phyloP scores from a whole-genome alignment of 1,284 basidiomycete genomes.

The Trametes polyzona region DNA sequence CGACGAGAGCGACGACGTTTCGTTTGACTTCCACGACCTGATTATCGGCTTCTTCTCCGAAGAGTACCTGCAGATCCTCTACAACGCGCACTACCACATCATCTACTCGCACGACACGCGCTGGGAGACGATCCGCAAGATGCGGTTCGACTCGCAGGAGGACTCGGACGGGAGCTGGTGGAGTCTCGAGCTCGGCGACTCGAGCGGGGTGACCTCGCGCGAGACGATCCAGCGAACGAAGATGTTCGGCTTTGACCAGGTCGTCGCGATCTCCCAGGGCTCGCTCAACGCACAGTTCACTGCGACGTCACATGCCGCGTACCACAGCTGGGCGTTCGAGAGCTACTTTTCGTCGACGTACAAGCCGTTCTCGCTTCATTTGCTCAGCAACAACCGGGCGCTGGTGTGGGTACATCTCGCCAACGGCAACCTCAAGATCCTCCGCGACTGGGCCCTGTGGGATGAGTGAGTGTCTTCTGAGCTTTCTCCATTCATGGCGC shows the following conservation, averaged over 20 bases:
- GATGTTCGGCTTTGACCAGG: constrained; percentile 37
- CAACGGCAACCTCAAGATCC: constrained; percentile 28
- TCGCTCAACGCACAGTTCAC: constrained; percentile 36
- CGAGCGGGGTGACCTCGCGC: constrained; percentile 22
- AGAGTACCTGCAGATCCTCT: constrained; percentile 36
- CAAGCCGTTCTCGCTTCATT: constrained; percentile 30
- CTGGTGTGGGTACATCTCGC: constrained; percentile 34
- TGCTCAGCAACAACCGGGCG: constrained; percentile 33
- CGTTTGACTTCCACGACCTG: constrained; percentile 23
- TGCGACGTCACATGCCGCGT: constrained; percentile 20
- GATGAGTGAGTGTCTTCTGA: constrained; percentile 19
- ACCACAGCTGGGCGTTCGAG: constrained; percentile 29
- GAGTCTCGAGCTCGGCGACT: constrained; percentile 14
- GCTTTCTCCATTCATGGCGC: no score
- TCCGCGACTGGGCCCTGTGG: constrained; percentile 28
- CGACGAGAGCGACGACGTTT: constrained; percentile 23
- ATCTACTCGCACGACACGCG: constrained; percentile 32
- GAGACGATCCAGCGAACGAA: constrained; percentile 31
- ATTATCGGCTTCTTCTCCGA: constrained; percentile 34
- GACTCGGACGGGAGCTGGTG: constrained; percentile 14
- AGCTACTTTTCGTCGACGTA: constrained; percentile 34
- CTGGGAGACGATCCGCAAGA: constrained; percentile 20
- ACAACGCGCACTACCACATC: constrained; percentile 30
- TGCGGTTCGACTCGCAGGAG: constrained; percentile 8
- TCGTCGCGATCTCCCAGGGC: constrained; percentile 36